Evolutionary conservation across 352 stramenopile species (phyloP).

Genomic region (Blastocystis sp.): DNA sequence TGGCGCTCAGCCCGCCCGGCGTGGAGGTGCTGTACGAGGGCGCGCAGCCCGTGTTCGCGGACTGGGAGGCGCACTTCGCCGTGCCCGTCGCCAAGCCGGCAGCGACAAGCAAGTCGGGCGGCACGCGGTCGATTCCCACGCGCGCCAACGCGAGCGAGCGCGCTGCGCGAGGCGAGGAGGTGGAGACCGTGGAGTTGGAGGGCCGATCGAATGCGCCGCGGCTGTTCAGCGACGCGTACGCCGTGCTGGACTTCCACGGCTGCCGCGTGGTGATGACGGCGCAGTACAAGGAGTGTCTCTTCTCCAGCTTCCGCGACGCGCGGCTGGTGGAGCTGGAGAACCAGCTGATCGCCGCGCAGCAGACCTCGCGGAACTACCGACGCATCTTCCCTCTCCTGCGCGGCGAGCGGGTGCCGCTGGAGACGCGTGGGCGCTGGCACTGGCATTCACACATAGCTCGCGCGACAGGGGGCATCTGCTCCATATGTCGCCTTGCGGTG

Average conservation of each 20-base stretch:
- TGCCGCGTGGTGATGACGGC: neutral
- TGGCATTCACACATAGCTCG: neutral
- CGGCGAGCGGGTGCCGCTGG: neutral
- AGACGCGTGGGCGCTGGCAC: neutral
- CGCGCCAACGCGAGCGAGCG: neutral
- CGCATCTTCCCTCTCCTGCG: conserved; percentile 1
- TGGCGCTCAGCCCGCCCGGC: neutral
- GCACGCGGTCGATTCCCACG: neutral
- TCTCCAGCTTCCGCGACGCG: neutral
- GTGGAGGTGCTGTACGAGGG: conserved; percentile 4
- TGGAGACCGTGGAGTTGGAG: neutral
- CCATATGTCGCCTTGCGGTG: conserved; percentile 33
- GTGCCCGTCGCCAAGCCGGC: neutral
- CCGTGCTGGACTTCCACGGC: neutral
- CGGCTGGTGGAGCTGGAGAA: conserved; percentile 2
- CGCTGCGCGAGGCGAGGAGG: neutral
- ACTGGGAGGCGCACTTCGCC: neutral
- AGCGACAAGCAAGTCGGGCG: neutral
- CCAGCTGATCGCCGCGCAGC: neutral
- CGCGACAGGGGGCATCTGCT: neutral
- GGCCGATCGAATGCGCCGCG: neutral
- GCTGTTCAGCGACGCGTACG: neutral
- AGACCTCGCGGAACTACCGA: neutral
- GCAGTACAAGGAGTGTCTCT: neutral
- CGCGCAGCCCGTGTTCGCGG: neutral